phyloP scores from a whole-genome alignment of 1,284 basidiomycete species.

The Cryptococcus sp. region DNA sequence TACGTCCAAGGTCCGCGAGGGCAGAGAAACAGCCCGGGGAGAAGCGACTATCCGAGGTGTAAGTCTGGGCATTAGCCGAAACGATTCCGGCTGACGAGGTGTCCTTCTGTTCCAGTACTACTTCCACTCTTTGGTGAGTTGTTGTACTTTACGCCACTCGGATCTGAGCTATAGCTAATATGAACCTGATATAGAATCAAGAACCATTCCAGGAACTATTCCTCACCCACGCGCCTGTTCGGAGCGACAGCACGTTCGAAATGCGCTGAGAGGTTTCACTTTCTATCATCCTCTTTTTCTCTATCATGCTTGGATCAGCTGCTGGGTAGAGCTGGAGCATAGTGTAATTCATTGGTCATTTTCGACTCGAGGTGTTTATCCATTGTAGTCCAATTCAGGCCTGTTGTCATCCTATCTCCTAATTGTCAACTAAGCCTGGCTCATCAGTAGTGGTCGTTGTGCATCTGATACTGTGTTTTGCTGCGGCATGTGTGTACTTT shows the following conservation, averaged over 20 bases:
- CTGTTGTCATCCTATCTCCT: too few relatives aligned
- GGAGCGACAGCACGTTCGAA: slow-evolving; percentile 49
- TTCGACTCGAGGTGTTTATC: too few relatives aligned
- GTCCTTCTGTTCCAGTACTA: slow-evolving; percentile 61
- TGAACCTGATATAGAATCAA: slow-evolving; percentile 33
- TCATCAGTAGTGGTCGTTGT: too few relatives aligned
- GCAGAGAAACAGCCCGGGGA: slow-evolving; percentile 14
- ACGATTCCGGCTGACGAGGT: neutral
- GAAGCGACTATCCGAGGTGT: slow-evolving; percentile 49
- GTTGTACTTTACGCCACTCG: neutral
- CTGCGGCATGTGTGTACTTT: too few relatives aligned
- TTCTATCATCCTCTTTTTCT: neutral
- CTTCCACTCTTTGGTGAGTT: slow-evolving; percentile 66
- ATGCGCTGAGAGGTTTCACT: slow-evolving; percentile 43
- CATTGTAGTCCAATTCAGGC: too few relatives aligned
- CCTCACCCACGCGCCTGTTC: slow-evolving; percentile 52
- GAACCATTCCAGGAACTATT: slow-evolving; percentile 56
- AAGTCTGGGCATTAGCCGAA: slow-evolving; percentile 13
- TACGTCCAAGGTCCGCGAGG: slow-evolving; percentile 14
- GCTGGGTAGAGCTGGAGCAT: too few relatives aligned
- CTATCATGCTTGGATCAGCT: too few relatives aligned
- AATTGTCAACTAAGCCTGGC: too few relatives aligned
- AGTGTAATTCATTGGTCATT: too few relatives aligned
- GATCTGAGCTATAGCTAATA: slow-evolving; percentile 1
- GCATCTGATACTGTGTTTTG: too few relatives aligned